Evolutionary conservation across 257 asterid genomes (phyloP), one percentile per base, ranked within the genome.

Genomic region (Capsicum pubescens): DNA sequence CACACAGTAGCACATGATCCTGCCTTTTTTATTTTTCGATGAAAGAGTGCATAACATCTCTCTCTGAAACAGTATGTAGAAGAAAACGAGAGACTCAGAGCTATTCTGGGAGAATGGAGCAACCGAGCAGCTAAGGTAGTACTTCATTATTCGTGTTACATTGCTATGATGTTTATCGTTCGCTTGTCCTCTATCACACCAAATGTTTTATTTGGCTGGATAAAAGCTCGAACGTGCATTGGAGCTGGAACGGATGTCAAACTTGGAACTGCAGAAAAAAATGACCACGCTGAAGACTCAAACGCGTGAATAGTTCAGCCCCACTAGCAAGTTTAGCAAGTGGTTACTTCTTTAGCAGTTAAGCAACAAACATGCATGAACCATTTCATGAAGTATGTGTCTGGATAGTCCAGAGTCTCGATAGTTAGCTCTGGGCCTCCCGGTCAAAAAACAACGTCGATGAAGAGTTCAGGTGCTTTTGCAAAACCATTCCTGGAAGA

Each of bases 81-180:
- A 87, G 99, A 97, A 90, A 97, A 93, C 36, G 99, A 97, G 88
- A 91, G 99, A 89, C 97, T 95, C 55, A 93, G 99, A 87, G 99
- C 97, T 66, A 93, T 93, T 89, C 81, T 97, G 54, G 98, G 98
- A 68, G 98, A 97, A 90, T 97, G 99, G 99, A 97, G 99, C 88
- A 87, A 92, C 56, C 91, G 98, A 83, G 98, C 98, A 82, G 99
- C 99, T 79, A 97, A 95, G 97, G 99, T 97, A 89, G 8, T 64
- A 80, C 84, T 71, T 52, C 19, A 63, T 81, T 72, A 80, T 77
- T 80, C 83, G 39, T 19, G 19, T n/a, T 56, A 55, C 64, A 35
- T 32, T 52, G 63, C 76, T 52, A 36, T 36, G 39, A 5, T 58
- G 58, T 21, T 44, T 14, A 26, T 66, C 32, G 60, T 70, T 32